Evolutionary conservation across 371 early-diverging fungal genomes (phyloP).

Genomic region (Mortierella polycephala): DNA sequence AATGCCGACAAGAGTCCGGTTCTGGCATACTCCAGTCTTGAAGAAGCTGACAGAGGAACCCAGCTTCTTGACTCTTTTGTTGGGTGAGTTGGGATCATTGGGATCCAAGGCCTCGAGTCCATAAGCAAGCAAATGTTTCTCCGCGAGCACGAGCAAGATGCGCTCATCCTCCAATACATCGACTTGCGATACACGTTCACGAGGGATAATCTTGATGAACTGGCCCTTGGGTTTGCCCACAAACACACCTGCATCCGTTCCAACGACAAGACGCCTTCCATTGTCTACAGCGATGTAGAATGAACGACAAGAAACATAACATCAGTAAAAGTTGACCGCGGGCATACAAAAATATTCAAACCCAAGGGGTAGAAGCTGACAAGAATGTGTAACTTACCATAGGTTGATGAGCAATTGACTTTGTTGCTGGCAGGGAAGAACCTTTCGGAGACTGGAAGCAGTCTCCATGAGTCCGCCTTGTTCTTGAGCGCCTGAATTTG

Average conservation of each 20-base stretch:
- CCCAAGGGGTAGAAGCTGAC: conserved; percentile 9
- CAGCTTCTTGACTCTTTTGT: conserved; percentile 73
- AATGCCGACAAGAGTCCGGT: conserved; percentile 78
- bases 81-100: conserved; percentile 55
- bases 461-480: conserved; percentile 71
- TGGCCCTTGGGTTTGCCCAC: conserved; percentile 59
- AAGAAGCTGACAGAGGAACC: conserved; percentile 85
- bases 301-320: background rate
- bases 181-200: conserved; percentile 89
- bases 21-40: conserved; percentile 81
- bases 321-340: background rate
- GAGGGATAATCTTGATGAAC: conserved; percentile 68
- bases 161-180: conserved; percentile 82
- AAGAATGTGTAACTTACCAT: conserved; percentile 57
- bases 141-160: conserved; percentile 83
- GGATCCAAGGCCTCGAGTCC: conserved; percentile 75
- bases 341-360: too few relatives aligned
- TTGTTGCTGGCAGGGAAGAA: conserved; percentile 64
- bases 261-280: conserved; percentile 77
- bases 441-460: conserved; percentile 56
- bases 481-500: conserved; percentile 70
- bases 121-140: conserved; percentile 81
- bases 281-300: conserved; percentile 55
- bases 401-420: conserved; percentile 79
- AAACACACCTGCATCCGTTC: conserved; percentile 88